Percentiles rank a stretch among this genome's conserved stretches.
These are phyloP conservation scores for Penicillium paradoxum DNA, from an alignment of 495 filamentous ascomycete genomes.

Conservation along the genomic window DNA sequence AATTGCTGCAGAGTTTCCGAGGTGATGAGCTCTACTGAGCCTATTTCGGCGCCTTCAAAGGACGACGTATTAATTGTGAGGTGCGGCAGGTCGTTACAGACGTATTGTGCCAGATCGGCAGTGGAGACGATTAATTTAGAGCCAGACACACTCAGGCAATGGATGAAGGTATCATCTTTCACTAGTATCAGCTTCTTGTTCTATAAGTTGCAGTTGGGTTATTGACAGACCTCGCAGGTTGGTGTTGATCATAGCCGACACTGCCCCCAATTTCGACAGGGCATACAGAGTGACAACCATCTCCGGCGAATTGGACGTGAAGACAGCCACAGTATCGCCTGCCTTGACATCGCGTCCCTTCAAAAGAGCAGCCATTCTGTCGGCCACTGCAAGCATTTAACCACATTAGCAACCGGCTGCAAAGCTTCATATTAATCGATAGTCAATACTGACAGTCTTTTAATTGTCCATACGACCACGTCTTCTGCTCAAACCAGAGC, in stretches of 20 bases:
- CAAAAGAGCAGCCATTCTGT: slow-evolving; percentile 42
- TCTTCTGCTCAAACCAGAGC: slow-evolving; percentile 49
- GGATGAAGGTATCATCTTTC: slow-evolving; percentile 59
- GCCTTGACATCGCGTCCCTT: slow-evolving; percentile 30
- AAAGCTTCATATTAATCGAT: not conserved
- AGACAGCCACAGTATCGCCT: slow-evolving; percentile 44
- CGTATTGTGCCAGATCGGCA: slow-evolving; percentile 40
- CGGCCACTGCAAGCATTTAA: slow-evolving; percentile 32
- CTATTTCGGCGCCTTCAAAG: slow-evolving; percentile 50
- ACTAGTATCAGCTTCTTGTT: not conserved
- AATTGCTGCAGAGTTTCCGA: slow-evolving; percentile 38
- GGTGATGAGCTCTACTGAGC: slow-evolving; percentile 46
- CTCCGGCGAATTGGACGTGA: slow-evolving; percentile 66
- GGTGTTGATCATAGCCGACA: slow-evolving; percentile 87
- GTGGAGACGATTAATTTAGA: slow-evolving; percentile 60
- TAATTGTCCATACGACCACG: slow-evolving; percentile 46
- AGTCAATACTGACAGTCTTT: slow-evolving; percentile 37
- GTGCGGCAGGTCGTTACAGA: slow-evolving; percentile 36
- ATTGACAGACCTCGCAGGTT: slow-evolving; percentile 62
- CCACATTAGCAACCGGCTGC: not conserved
- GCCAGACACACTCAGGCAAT: slow-evolving; percentile 70
- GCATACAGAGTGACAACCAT: slow-evolving; percentile 79
- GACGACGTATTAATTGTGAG: slow-evolving; percentile 37
- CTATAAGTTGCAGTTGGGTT: not conserved
- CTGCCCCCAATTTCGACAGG: slow-evolving; percentile 77